Evolutionary conservation across 345 rosid species (phyloP).

Genomic region (Mangifera indica): DNA sequence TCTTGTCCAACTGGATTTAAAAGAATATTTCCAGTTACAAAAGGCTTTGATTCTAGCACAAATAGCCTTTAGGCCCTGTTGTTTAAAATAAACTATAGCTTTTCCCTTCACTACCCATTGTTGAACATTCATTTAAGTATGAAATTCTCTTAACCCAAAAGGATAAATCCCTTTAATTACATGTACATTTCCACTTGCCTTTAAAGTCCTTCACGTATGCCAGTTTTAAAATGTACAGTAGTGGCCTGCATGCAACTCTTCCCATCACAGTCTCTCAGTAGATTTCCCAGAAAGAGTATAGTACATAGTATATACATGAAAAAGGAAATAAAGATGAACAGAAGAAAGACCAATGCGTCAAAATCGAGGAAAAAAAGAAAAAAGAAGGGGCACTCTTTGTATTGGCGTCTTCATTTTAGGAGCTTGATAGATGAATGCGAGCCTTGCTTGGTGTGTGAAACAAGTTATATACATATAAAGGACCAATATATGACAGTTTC

Average conservation of each 20-base stretch:
- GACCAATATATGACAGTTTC: background rate
- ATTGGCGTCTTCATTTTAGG: background rate
- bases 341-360: background rate
- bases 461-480: too few relatives aligned
- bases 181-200: background rate
- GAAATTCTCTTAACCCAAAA: too few relatives aligned
- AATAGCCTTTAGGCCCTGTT: background rate
- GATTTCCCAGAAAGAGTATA: background rate
- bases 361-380: background rate
- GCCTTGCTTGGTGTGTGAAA: background rate
- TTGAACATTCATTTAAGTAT: too few relatives aligned
- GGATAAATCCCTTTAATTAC: too few relatives aligned
- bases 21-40: constrained; percentile 13
- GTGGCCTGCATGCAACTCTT: background rate
- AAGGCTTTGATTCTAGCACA: constrained; percentile 15
- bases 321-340: constrained; percentile 3
- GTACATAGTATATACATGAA: constrained; percentile 7
- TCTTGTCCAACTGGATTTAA: constrained; percentile 19
- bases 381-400: background rate
- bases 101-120: constrained; percentile 11
- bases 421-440: background rate
- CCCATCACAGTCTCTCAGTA: too few relatives aligned
- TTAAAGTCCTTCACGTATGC: background rate
- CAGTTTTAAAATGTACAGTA: background rate
- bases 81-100: constrained; percentile 12